Evolutionary conservation across 1,284 basidiomycete genomes (phyloP), one percentile per base, ranked within the genome.

Genomic region (Sporisorium reilianum): DNA sequence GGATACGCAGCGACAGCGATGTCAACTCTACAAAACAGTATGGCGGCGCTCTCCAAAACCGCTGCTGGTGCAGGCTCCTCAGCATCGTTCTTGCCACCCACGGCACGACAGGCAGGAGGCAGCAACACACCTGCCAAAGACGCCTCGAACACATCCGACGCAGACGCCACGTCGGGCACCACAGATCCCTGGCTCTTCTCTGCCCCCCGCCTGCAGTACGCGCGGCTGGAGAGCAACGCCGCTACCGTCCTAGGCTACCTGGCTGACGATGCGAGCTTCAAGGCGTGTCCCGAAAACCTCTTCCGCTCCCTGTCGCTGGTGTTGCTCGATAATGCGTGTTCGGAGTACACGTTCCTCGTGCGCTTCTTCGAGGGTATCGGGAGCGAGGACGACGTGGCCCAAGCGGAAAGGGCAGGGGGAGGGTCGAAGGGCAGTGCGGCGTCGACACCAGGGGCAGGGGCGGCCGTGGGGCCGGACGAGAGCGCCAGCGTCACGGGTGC

Each of bases 281-380:
- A 54, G 16, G 76, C 80, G 3, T 61, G 75, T 46, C 75, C 80
- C 11, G 83, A 84, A 46, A 75, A 78, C 44, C 75, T 84, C 1
- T 84, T 84, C 49, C 75, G 82, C 26, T 77, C 74, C 1, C 41
- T 83, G 5, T 56, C 75, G 18, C 63, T 84, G 38, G 80, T 82
- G 12, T 46, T 84, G 42, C 34, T 80, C 22, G 83, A 84, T 51
- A 84, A 83, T 49, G 80, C 76, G 2, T 82, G 80, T 52, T 78
- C 80, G 14, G 83, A 84, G 59, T 84, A 80, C 42, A 70, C 75
- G 0, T 84, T 84, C 54, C 54, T 84, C 12, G 79, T 79, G 5
- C 64, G 82, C 10, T 84, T 82, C 71, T 83, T 84, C 36, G 77
- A 81, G 28, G 55, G 55, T 5, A 28, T 61, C 18, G 44, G 28